Base-by-base conservation (phyloP, 352 stramenopile genomes). In the Globisporangium splendens region DNA sequence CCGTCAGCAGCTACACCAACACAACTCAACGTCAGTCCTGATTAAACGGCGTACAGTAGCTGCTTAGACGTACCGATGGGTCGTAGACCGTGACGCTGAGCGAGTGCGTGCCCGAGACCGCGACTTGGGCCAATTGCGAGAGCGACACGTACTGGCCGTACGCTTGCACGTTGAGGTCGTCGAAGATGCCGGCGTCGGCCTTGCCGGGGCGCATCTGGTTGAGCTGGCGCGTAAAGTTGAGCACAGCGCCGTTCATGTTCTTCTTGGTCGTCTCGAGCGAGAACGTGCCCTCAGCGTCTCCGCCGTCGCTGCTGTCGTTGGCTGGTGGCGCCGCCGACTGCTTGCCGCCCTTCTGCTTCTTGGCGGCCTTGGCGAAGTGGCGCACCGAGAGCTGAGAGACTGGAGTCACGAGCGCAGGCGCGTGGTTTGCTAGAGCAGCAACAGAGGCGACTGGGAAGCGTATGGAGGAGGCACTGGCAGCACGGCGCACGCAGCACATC, bases 1-100 rank as follows among this genome's bases (percentile, higher is more conserved):
- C 79, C 47, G 62, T 57, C 51, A 92, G 54, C 24, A 94, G 72
- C 83, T 92, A 56, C 28, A 50, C n/a, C n/a, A n/a, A n/a, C n/a
- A n/a, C n/a, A n/a, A n/a, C n/a, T n/a, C n/a, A n/a, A n/a, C n/a
- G n/a, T n/a, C n/a, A n/a, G n/a, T n/a, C n/a, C n/a, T n/a, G n/a
- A n/a, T n/a, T n/a, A n/a, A n/a, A n/a, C n/a, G n/a, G n/a, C n/a
- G n/a, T n/a, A 46, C 22, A 38, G 21, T 13, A 31, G 33, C 17
- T 15, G 10, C 24, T 21, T 14, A 10, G 39, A 58, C 76, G 38
- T 73, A 93, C 79, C 69, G 83, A 88, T 39, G 83, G 79, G 58
- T 94, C 85, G 63, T 94, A 94, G 56, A 91, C 69, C n/a, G 70
- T 75, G 22, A 94, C 71, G 60, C 70, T 86, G 8, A 94, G 69